Percentiles rank a stretch among this genome's conserved stretches.
phyloP scores from a whole-genome alignment of 495 filamentous ascomycete species.

The Aspergillus incahuasiensis region DNA sequence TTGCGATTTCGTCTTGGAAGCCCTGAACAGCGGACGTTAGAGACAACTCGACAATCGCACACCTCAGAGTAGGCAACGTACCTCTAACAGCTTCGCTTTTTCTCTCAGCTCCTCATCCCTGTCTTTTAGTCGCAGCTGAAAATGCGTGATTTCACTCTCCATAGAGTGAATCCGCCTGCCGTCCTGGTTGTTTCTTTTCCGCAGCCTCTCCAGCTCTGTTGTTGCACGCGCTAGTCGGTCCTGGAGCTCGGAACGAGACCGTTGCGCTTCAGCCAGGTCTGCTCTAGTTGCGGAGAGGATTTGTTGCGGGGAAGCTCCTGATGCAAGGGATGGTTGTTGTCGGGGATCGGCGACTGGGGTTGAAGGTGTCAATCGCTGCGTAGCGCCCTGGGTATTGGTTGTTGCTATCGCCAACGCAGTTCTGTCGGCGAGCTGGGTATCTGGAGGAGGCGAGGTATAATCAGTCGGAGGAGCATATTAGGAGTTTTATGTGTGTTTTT shows the following conservation, averaged over 20 bases:
- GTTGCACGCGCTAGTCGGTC: slow-evolving; percentile 53
- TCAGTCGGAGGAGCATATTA: neutral
- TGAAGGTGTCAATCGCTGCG: slow-evolving; percentile 14
- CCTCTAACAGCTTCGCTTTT: slow-evolving; percentile 77
- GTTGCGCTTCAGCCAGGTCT: slow-evolving; percentile 71
- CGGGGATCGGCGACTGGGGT: slow-evolving; percentile 21
- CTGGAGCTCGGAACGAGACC: slow-evolving; percentile 63
- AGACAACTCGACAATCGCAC: neutral
- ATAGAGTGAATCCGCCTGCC: slow-evolving; percentile 55
- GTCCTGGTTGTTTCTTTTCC: slow-evolving; percentile 51
- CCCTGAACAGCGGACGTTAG: slow-evolving; percentile 45
- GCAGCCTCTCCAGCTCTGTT: slow-evolving; percentile 56
- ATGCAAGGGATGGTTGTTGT: slow-evolving; percentile 19
- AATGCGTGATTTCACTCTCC: slow-evolving; percentile 54
- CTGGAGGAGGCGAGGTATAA: slow-evolving; percentile 34
- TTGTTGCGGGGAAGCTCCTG: slow-evolving; percentile 26
- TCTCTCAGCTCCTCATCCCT: slow-evolving; percentile 78
- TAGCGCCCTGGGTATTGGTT: slow-evolving; percentile 7
- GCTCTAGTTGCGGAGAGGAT: slow-evolving; percentile 47
- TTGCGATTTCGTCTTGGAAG: slow-evolving; percentile 85
- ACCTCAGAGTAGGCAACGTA: slow-evolving; percentile 29
- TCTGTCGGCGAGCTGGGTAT: slow-evolving; percentile 65
- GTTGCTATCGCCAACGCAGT: slow-evolving; percentile 47
- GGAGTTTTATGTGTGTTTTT: neutral
- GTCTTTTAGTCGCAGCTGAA: slow-evolving; percentile 65